These are phyloP conservation scores for Flammula alnicola DNA, from an alignment of 1,284 basidiomycete species.

Conservation along the genomic window DNA sequence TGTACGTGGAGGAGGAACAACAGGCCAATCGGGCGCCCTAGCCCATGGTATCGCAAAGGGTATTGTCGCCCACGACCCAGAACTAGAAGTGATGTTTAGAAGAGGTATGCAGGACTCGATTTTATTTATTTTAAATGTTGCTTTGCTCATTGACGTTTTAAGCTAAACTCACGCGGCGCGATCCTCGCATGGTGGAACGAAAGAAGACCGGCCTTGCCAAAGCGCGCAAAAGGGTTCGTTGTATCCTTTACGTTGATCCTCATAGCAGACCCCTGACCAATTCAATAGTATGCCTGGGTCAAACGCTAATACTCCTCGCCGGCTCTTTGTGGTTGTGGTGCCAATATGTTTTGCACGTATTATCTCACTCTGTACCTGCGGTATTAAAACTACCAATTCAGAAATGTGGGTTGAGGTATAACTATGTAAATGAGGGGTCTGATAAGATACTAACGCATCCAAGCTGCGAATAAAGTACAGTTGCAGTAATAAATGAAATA, in stretches of 20 bases:
- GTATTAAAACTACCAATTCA: constrained; percentile 22
- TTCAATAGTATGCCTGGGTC: constrained; percentile 86
- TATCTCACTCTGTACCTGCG: constrained; percentile 25
- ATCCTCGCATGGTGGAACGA: constrained; percentile 96
- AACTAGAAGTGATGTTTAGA: constrained; percentile 67
- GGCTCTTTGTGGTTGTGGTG: constrained; percentile 12
- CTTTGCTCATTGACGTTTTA: constrained; percentile 16
- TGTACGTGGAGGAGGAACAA: constrained; percentile 86
- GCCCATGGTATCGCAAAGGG: constrained; percentile 86
- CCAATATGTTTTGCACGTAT: constrained; percentile 20
- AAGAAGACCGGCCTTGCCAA: constrained; percentile 95
- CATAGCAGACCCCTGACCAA: constrained; percentile 11
- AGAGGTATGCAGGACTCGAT: constrained; percentile 59
- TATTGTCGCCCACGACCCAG: constrained; percentile 72
- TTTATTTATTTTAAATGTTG: constrained; percentile 5
- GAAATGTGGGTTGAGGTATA: constrained; percentile 22
- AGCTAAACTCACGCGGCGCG: constrained; percentile 90
- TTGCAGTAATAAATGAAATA: constrained; percentile 19
- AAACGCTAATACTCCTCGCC: constrained; percentile 70
- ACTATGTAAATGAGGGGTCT: constrained; percentile 22
- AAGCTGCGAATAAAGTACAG: constrained; percentile 20
- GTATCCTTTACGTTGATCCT: constrained; percentile 13
- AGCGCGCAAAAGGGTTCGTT: constrained; percentile 87
- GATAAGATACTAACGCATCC: constrained; percentile 17
- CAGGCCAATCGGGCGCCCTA: constrained; percentile 91